Percentiles rank a stretch among this genome's conserved stretches.
phyloP scores from a whole-genome alignment of 2,329 filamentous ascomycete species.

The Xylariomycetidae sp. region DNA sequence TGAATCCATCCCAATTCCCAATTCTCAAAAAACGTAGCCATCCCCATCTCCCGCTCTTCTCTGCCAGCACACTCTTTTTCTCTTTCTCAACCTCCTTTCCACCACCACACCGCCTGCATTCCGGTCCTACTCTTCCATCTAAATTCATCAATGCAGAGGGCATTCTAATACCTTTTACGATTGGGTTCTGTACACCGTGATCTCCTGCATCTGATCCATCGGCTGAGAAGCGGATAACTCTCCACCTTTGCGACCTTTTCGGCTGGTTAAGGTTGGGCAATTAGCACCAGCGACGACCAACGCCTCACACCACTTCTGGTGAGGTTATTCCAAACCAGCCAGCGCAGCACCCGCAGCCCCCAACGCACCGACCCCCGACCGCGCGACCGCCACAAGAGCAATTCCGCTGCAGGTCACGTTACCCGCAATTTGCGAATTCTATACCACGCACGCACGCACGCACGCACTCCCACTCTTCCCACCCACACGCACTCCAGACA shows the following conservation, averaged over 20 bases:
- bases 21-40: slow-evolving; percentile 43
- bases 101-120: slow-evolving; percentile 22
- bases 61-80: slow-evolving; percentile 21
- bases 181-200: slow-evolving; percentile 19
- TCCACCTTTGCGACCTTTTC: slow-evolving; percentile 9
- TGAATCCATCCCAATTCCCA: slow-evolving; percentile 30
- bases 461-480: background rate
- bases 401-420: slow-evolving; percentile 27
- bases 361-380: slow-evolving; percentile 20
- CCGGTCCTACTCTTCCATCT: too few relatives aligned
- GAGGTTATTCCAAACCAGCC: slow-evolving; percentile 25
- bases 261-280: slow-evolving; percentile 9
- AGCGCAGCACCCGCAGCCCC: slow-evolving; percentile 10
- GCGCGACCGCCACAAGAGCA: too few relatives aligned
- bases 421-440: slow-evolving; percentile 16
- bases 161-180: slow-evolving; percentile 23
- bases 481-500: background rate
- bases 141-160: slow-evolving; percentile 29
- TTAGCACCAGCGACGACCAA: slow-evolving; percentile 6
- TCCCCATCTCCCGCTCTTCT: slow-evolving; percentile 36
- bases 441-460: too few relatives aligned
- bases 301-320: slow-evolving; percentile 17
- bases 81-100: slow-evolving; percentile 19
- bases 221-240: slow-evolving; percentile 7
- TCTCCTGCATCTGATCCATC: slow-evolving; percentile 19